Evolutionary conservation across 495 filamentous ascomycete genomes (phyloP), one percentile per base, ranked within the genome.

Genomic region (Penicillium verhagenii): DNA sequence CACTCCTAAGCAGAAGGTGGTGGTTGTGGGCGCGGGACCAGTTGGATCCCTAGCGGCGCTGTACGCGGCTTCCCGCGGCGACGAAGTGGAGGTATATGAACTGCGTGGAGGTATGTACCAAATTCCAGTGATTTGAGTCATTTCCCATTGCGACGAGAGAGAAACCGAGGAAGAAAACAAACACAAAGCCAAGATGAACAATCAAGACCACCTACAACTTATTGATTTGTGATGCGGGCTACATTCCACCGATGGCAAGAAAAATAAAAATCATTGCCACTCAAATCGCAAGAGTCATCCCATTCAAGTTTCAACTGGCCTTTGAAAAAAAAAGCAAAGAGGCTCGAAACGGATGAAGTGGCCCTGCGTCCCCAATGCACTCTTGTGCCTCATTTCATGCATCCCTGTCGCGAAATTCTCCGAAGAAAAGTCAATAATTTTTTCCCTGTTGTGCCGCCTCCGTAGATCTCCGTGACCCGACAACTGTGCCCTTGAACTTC

Each of bases 41-140:
- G 94, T 97, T 13, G 94, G 94, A 3, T 88, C 92, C 8, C 78
- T 99, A 23, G 90, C 93, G 7, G 94, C 91, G 16, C 75, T 99
- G 10, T 99, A 97, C 73, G 92, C 94, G 47, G 92, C 92, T 1
- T 79, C 85, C 55, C 77, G 91, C 63, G 92, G 90, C 29, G 83
- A 96, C 66, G 77, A 92, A 62, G 94, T 99, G 4, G 91, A 97
- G 65, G 79, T 99, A 52, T 99, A 97, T 72, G 94, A 99, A 68
- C 75, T 97, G 55, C 83, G 94, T 62, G 86, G 85, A 75, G 93
- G 93, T 96, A 78, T 68, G 89, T 72, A 40, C 16, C 48, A 53
- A n/a, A 13, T 43, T 47, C 25, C 10, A 47, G 26, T 28, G 5
- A 16, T 56, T 45, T 49, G 43, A 47, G 53, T 35, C 52, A 44